These are phyloP conservation scores for Penicillium subrubescens DNA, from an alignment of 495 filamentous ascomycete genomes.

Conservation along the genomic window DNA sequence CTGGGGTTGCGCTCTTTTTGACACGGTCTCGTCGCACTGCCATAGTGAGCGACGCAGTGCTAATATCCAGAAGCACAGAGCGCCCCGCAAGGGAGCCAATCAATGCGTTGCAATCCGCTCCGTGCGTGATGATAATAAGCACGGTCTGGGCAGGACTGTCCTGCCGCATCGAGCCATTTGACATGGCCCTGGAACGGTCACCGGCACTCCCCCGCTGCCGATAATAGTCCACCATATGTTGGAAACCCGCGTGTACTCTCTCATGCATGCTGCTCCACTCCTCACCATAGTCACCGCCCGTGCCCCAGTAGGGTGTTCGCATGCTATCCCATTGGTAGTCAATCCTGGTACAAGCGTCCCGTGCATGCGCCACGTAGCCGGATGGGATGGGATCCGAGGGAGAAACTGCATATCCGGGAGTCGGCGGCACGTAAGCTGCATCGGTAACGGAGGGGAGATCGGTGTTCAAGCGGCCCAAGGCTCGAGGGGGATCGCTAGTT, in stretches of 20 bases:
- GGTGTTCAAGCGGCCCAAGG: slow-evolving; percentile 36
- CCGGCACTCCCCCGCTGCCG: slow-evolving; percentile 49
- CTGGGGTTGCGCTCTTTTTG: slow-evolving; percentile 22
- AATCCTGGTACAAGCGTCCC: slow-evolving; percentile 79
- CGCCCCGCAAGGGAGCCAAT: slow-evolving; percentile 89
- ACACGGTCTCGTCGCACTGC: slow-evolving; percentile 66
- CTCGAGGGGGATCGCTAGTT: slow-evolving; percentile 15
- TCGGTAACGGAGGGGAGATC: slow-evolving; percentile 30
- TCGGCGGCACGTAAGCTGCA: slow-evolving; percentile 68
- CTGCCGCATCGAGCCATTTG: slow-evolving; percentile 48
- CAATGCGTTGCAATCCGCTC: slow-evolving; percentile 96
- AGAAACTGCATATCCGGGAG: slow-evolving; percentile 82
- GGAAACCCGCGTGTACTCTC: slow-evolving; percentile 76
- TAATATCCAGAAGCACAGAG: slow-evolving; percentile 85
- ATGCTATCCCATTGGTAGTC: slow-evolving; percentile 97
- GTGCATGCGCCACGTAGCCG: slow-evolving; percentile 90
- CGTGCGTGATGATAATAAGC: slow-evolving; percentile 91
- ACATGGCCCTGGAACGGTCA: slow-evolving; percentile 24
- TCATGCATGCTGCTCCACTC: slow-evolving; percentile 96
- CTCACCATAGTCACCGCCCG: slow-evolving; percentile 85
- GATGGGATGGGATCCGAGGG: slow-evolving; percentile 75
- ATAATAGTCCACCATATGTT: slow-evolving; percentile 81
- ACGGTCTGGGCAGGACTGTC: slow-evolving; percentile 73
- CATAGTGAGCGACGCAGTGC: slow-evolving; percentile 88
- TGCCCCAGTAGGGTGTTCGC: slow-evolving; percentile 75